Base-by-base conservation (phyloP, 2,329 filamentous ascomycete species). In the Penicillium paneum region DNA sequence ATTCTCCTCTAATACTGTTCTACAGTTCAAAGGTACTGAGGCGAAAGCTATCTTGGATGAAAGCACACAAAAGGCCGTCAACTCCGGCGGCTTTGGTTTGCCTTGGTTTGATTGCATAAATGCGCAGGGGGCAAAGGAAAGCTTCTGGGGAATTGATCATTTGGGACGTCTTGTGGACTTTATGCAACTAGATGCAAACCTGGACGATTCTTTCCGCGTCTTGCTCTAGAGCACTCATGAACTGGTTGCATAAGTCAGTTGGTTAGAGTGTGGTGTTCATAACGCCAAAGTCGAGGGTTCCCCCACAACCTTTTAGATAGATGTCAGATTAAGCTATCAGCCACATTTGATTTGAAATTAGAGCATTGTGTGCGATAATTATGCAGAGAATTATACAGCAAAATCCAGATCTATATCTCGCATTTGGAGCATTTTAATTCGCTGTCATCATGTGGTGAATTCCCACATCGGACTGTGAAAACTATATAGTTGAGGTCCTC, bases 111-210 rank as follows among this genome's bases (percentile, higher is more conserved):
- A 74, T 67, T 83, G 81, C 49, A 82, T 77, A 45, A 82, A 85
- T 66, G 48, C 67, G 7, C 71, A 80, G 47, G 83, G 82, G 0
- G 69, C 80, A 63, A 82, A 67, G 35, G 81, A 85, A 58, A 69
- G 70, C 0, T 85, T 81, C 61, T 86, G 81, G 80, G 83, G 83
- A 0, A 78, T 86, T 13, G 83, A 86, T 71, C 82, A 84, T 67
- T 59, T 86, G 40, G 83, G 79, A 1, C 78, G 80, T 63, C 71
- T 86, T 3, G 73, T 74, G 38, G 76, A 81, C 52, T 79, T 81
- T 65, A 59, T 86, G 54, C 80, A 75, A 1, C 60, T 86, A 53
- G 77, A 84, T 36, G 59, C 57, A 11, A 55, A 52, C 3, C 13
- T 54, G 40, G 68, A 70, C 13, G 51, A 53, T 40, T 64, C 69